A percentile compares a stretch with the other conserved stretches of the same genome.
Conservation (phyloP, 768 basidiomycete genomes). For the Mycena chlorophos region DNA sequence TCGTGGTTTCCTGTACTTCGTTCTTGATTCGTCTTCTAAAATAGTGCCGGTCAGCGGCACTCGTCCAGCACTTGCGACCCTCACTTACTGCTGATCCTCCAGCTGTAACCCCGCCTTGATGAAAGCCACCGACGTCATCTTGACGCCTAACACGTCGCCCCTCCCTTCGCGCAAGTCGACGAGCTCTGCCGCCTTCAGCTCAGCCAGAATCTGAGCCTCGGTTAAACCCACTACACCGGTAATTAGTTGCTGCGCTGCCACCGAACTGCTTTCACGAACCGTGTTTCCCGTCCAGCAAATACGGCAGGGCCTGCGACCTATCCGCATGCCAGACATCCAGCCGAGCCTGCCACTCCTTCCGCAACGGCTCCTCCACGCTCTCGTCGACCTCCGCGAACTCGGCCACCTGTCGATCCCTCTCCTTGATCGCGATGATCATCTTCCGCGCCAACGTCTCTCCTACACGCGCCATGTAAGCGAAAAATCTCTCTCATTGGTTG, state of each 20-base stretch:
- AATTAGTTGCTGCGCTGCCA: not conserved
- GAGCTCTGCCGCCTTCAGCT: not conserved
- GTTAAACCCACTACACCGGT: not conserved
- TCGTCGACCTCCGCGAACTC: conserved; percentile 1
- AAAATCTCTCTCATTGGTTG: too few species aligned
- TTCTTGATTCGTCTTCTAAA: not conserved
- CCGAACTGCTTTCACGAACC: not conserved
- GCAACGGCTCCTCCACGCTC: not conserved
- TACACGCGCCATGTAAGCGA: not conserved
- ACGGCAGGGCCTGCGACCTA: not conserved
- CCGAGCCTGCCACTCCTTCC: not conserved
- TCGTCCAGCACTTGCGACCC: not conserved
- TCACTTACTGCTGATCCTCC: not conserved
- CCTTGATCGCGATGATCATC: conserved; percentile 3
- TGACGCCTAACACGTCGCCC: not conserved
- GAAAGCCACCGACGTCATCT: not conserved
- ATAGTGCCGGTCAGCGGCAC: not conserved
- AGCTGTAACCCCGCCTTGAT: not conserved
- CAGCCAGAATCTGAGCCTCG: not conserved
- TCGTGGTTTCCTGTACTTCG: not conserved
- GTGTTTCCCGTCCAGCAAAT: not conserved
- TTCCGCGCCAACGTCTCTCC: conserved; percentile 3
- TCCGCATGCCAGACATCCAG: conserved; percentile 10
- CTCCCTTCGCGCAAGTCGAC: not conserved
- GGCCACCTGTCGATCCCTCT: not conserved